These are phyloP conservation scores for Sporisorium graminicola DNA, from an alignment of 1,284 basidiomycete genomes.

Conservation along the genomic window DNA sequence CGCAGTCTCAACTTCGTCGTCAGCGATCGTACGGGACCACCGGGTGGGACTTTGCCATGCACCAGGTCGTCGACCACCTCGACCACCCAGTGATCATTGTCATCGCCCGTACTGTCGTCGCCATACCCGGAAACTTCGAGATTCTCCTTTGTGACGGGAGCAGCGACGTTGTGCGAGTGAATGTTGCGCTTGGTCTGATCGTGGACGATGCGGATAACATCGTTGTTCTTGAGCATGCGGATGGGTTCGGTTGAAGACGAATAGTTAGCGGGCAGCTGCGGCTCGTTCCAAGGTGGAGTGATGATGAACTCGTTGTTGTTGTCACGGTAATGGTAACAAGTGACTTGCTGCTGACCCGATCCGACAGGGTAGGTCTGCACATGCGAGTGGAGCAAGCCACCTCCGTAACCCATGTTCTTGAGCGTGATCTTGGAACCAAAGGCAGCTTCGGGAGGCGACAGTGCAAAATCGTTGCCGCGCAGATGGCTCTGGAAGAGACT, in stretches of 20 bases:
- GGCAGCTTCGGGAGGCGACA: constrained; percentile 78
- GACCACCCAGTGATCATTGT: constrained; percentile 90
- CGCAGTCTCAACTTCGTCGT: constrained; percentile 89
- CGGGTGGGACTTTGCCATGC: constrained; percentile 74
- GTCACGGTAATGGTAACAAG: constrained; percentile 99
- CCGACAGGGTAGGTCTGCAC: constrained; percentile 92
- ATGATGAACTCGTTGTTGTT: constrained; percentile 94
- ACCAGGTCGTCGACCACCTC: constrained; percentile 88
- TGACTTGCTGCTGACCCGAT: constrained; percentile 95
- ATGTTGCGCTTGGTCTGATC: constrained; percentile 85
- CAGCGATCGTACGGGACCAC: constrained; percentile 82
- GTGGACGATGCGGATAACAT: constrained; percentile 85
- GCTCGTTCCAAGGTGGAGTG: constrained; percentile 81
- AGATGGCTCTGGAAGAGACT: constrained; percentile 98
- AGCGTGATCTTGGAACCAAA: constrained; percentile 91
- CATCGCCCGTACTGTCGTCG: constrained; percentile 85
- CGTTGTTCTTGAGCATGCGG: constrained; percentile 81
- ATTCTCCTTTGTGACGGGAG: constrained; percentile 89
- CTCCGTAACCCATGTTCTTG: constrained; percentile 98
- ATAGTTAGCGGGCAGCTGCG: constrained; percentile 53
- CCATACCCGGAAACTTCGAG: constrained; percentile 95
- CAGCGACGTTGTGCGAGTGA: constrained; percentile 89
- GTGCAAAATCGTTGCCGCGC: constrained; percentile 89
- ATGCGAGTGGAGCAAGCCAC: constrained; percentile 95
- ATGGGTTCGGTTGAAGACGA: constrained; percentile 42